Base-by-base conservation (phyloP, 176 grass and related monocot genomes). In the Musa beccarii region DNA sequence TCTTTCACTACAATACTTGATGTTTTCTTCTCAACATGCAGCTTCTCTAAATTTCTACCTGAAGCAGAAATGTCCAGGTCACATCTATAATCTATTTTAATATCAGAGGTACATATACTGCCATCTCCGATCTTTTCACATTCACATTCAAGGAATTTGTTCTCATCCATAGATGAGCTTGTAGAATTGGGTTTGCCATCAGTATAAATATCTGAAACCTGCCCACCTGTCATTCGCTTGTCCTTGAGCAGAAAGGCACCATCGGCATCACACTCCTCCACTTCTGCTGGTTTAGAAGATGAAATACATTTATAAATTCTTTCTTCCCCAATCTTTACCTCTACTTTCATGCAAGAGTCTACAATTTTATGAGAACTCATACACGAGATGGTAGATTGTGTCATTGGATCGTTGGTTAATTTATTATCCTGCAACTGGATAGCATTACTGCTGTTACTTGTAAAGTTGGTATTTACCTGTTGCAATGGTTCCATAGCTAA, bases 121-220 rank as follows among this genome's bases (percentile, higher is more conserved):
- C 77, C 80, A 49, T 84, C 81, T 83, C 83, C 84, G 73, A 64
- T 51, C 85, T 89, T 93, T 21, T 80, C 76, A 85, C 34, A 67
- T 63, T 62, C 69, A 79, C 52, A 16, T 76, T 53, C 70, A 49
- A 55, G 71, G 56, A 43, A 54, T 70, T 16, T 81, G 74, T 64
- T 69, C 62, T 81, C 84, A 77, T 74, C 15, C 73, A 61, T 14
- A 3, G 49, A 81, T 54, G 76, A 55, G 26, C 5, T 63, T 28
- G 28, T 54, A 63, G 65, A 51, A 24, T 81, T 84, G 72, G 9
- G 14, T 72, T 78, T 57, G 74, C 12, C 0, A 28, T 20, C 49
- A 10, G 22, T 49, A 28, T 17, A 51, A 7, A 23, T 62, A 23
- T 75, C 72, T 53, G 17, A 17, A 61, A 59, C 53, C 19, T 49